Percentiles rank a stretch among this genome's conserved stretches.
phyloP scores from a whole-genome alignment of 2,329 filamentous ascomycete genomes.

The Ophiobolus disseminans region DNA sequence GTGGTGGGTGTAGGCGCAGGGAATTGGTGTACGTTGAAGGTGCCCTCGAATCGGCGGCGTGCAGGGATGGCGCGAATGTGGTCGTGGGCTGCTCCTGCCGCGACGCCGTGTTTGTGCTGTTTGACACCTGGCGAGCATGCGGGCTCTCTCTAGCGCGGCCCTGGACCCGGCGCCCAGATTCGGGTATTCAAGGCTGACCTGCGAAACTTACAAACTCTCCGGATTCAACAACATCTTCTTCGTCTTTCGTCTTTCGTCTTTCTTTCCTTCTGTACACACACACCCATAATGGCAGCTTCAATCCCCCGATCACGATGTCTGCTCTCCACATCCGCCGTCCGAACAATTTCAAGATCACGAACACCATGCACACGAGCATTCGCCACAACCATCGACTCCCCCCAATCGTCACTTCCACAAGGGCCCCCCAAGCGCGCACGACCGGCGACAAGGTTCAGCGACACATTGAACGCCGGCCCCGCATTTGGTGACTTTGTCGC shows the following conservation, averaged over 20 bases:
- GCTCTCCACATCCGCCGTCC: constrained; percentile 28
- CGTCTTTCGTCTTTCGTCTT: constrained; percentile 1
- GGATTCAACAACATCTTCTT: constrained; percentile 8
- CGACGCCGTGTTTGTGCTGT: constrained; percentile 12
- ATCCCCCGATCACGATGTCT: constrained; percentile 44
- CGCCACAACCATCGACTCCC: constrained; percentile 43
- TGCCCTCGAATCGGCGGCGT: constrained; percentile 36
- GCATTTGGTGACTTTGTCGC: constrained; percentile 69
- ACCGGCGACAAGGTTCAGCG: constrained; percentile 63
- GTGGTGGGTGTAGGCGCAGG: constrained; percentile 19
- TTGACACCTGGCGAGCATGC: constrained; percentile 8
- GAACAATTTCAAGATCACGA: constrained; percentile 22
- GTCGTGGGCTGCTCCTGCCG: constrained; percentile 39
- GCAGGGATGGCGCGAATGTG: constrained; percentile 45
- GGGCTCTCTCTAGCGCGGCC: background rate
- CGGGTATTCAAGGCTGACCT: constrained; percentile 22
- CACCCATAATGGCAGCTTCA: constrained; percentile 38
- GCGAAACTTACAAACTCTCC: background rate
- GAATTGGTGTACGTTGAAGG: constrained; percentile 48
- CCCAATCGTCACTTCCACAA: constrained; percentile 25
- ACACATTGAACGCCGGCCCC: constrained; percentile 69
- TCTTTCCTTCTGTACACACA: constrained; percentile 1
- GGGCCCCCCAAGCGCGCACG: constrained; percentile 44
- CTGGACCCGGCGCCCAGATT: constrained; percentile 28
- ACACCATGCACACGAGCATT: constrained; percentile 34